Percentiles rank a stretch among this genome's conserved stretches.
phyloP scores from a whole-genome alignment of 345 rosid genomes.

The Eucalyptus paniculata region DNA sequence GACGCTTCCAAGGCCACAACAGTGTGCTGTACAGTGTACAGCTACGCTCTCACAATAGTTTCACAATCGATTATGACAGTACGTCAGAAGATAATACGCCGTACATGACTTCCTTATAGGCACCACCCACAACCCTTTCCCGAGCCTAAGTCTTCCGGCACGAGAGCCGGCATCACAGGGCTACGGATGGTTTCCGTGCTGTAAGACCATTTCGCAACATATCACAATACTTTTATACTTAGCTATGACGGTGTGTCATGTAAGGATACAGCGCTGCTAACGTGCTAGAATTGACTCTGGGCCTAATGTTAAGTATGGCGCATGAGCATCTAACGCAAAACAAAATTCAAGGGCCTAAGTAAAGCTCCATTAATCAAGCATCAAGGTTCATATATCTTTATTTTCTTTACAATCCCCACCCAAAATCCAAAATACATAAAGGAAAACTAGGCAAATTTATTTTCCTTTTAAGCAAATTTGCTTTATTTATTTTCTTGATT shows the following conservation, averaged over 20 bases:
- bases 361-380: not conserved
- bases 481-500: not conserved
- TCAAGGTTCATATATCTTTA: not conserved
- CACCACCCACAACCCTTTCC: not conserved
- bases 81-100: no score
- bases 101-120: no score
- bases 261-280: not conserved
- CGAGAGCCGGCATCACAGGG: not conserved
- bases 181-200: no score
- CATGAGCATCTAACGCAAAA: not conserved
- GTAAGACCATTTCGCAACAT: not conserved
- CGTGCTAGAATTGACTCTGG: accelerated
- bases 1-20: not conserved
- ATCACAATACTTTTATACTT: no score
- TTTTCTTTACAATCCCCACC: not conserved
- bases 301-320: not conserved
- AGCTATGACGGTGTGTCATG: accelerated
- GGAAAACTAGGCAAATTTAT: not conserved
- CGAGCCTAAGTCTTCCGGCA: no score
- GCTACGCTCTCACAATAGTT: not conserved
- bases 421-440: not conserved
- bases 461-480: not conserved
- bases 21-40: not conserved
- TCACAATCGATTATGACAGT: not conserved
- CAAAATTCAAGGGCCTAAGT: not conserved